Base-by-base conservation (phyloP, 139 green algal genomes). In the Chlorella sorokiniana region DNA sequence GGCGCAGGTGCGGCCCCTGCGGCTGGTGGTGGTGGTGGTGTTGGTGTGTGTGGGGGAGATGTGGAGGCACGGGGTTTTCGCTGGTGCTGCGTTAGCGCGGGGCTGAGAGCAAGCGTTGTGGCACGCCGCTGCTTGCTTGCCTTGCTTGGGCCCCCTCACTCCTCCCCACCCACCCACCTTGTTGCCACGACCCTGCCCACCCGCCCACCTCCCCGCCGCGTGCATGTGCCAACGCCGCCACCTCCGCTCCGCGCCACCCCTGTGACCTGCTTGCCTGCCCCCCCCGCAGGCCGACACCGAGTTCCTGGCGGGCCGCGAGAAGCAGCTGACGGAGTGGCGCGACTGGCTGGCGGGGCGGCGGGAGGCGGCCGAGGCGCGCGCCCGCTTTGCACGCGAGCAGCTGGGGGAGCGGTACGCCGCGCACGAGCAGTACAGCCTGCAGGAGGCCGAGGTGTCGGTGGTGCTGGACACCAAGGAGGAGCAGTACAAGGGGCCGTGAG, bases 401-500 rank as follows among this genome's bases (percentile, higher is more conserved):
- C 72, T 68, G n/a, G 72, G 69, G 16, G 69, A 62, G 8, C 29
- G 72, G 35, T 9, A 22, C 72, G 4, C 23, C 52, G 52, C 51
- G 51, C 72, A 69, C 51, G 72, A 79, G 33, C 81, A 92, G 61
- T 94, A 81, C 77, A 83, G 16, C 20, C 76, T 94, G 59, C 85
- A 93, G 79, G 86, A 88, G 68, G 90, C 93, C 45, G 88, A 91
- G 62, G 87, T 94, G 56, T 90, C 93, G 65, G 93, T 94, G 84
- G 78, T 95, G 54, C 40, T 96, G 52, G 90, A 94, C 59, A 73
- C 90, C 10, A 92, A 91, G 81, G 93, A 97, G 87, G 92, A 96
- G 89, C 86, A 86, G 0, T 73, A 42, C 29, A 76, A 85, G 22
- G 44, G 86, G 75, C 3, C 38, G 22, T 74, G 52, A 83, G 62